Percentiles rank a stretch among this genome's conserved stretches.
Conservation (phyloP, 2,329 filamentous ascomycete species). For the Alternaria burnsii region DNA sequence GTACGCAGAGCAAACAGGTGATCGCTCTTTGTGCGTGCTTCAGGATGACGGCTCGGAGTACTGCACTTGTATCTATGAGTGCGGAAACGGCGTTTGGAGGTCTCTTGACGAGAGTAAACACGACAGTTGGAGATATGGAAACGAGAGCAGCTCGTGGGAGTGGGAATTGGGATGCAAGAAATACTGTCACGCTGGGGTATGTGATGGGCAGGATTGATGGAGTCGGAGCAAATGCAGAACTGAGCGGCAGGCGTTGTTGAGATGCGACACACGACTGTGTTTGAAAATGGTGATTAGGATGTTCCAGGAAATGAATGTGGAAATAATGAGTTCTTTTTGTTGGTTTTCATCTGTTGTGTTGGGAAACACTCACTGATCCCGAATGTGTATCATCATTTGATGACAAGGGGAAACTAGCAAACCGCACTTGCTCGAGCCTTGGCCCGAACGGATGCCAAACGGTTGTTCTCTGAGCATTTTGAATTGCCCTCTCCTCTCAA, state of each 20-base stretch:
- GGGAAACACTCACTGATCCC: not conserved
- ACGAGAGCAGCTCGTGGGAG: not conserved
- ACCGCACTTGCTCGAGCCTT: not conserved
- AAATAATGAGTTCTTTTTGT: not conserved
- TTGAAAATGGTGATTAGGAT: not conserved
- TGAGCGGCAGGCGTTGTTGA: not conserved
- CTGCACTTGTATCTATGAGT: constrained; percentile 30
- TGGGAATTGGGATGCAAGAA: constrained; percentile 22
- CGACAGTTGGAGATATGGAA: not conserved
- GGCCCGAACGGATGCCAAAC: not conserved
- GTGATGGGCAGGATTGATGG: constrained; percentile 18
- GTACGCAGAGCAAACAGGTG: constrained; percentile 22
- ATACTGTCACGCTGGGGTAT: constrained; percentile 27
- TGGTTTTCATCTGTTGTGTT: not conserved
- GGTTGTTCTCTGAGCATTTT: too few relatives aligned
- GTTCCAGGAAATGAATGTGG: not conserved
- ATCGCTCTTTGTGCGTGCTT: constrained; percentile 19
- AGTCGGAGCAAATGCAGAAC: not conserved
- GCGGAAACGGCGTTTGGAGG: constrained; percentile 27
- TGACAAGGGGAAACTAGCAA: not conserved
- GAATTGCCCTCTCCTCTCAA: too few relatives aligned
- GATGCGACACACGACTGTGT: not conserved
- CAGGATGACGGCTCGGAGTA: constrained; percentile 14
- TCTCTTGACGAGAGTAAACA: not conserved
- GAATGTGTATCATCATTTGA: not conserved